Base-by-base conservation (phyloP, 2,329 filamentous ascomycete species). In the Monosporascus ibericus region DNA sequence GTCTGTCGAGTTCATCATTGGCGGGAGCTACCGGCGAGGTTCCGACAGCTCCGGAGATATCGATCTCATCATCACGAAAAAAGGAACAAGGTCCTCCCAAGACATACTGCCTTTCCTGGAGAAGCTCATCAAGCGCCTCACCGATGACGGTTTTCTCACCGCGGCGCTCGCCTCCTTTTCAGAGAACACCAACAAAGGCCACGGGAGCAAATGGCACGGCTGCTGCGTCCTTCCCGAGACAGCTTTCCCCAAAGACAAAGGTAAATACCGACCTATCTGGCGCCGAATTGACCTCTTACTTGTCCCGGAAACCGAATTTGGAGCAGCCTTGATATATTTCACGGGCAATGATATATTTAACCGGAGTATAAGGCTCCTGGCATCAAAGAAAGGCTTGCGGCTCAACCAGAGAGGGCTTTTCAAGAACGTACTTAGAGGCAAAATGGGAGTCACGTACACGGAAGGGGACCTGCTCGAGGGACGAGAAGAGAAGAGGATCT, bases 331-430 rank as follows among this genome's bases (percentile, higher is more conserved):
- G 55, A 80, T 96, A n/a, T 96, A 96, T 65, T 97, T 96, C 64
- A 96, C 92, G 0, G 92, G 92, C 1, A 94, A 96, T 60, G 92
- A 96, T 65, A 87, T 96, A 36, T 96, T 96, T 73, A 96, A 96
- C 68, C 78, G 92, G 17, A 95, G 89, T 64, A 81, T 96, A 67
- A 75, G 92, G 57, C 71, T 95, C 17, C 68, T 96, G 57, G 90
- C 91, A 15, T 82, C 84, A 39, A 90, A 84, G 70, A 94, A 89
- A 70, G 82, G 84, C 0, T 91, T 95, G 89, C 74, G 88, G 48
- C 67, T 97, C 51, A 96, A 96, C 60, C 92, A 96, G 70, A 76
- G 80, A 30, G 92, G 91, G 0, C 67, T 97, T 51, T 96, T 86
- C 62, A 80, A 76, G 60, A 80, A 90, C 66, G 84, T 89, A 2